phyloP scores from a whole-genome alignment of 164 flowering plant species.

The Vitis riparia region DNA sequence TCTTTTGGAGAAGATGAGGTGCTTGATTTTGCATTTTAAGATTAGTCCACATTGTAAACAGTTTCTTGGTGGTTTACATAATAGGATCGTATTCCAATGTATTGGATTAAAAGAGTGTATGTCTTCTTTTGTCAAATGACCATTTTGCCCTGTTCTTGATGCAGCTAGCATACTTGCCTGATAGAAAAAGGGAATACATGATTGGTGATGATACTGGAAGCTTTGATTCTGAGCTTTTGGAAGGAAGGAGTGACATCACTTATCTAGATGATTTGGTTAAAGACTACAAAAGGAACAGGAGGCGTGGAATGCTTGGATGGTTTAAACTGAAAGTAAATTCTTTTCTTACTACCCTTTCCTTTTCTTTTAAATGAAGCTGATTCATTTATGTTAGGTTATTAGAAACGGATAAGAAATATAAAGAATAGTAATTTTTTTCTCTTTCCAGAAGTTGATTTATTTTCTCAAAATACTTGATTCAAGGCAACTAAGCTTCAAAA shows the following conservation, averaged over 20 bases:
- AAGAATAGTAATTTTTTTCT: not conserved
- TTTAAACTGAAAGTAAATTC: slow-evolving; percentile 60
- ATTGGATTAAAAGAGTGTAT: not conserved
- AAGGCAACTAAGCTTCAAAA: not conserved
- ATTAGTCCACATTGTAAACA: slow-evolving; percentile 4
- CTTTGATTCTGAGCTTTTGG: slow-evolving; percentile 56
- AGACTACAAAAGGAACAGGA: slow-evolving; percentile 52
- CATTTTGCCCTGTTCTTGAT: slow-evolving; percentile 11
- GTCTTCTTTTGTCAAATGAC: not conserved
- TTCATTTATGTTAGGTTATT: not conserved
- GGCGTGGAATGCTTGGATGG: slow-evolving; percentile 89
- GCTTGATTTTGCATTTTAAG: slow-evolving; percentile 12
- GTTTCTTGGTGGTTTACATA: slow-evolving; percentile 1
- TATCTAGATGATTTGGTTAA: slow-evolving; percentile 56
- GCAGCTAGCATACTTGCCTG: slow-evolving; percentile 89
- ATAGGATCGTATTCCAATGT: slow-evolving; percentile 1
- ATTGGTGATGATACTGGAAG: slow-evolving; percentile 67
- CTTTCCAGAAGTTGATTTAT: not conserved
- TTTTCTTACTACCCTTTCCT: slow-evolving; percentile 1
- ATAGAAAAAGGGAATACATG: slow-evolving; percentile 62
- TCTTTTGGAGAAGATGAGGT: slow-evolving; percentile 93
- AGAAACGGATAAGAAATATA: not conserved
- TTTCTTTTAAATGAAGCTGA: not conserved
- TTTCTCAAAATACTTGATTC: not conserved
- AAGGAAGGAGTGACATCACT: slow-evolving; percentile 42